Conservation (phyloP, 2,329 filamentous ascomycete genomes). For the Beauveria asiatica region DNA sequence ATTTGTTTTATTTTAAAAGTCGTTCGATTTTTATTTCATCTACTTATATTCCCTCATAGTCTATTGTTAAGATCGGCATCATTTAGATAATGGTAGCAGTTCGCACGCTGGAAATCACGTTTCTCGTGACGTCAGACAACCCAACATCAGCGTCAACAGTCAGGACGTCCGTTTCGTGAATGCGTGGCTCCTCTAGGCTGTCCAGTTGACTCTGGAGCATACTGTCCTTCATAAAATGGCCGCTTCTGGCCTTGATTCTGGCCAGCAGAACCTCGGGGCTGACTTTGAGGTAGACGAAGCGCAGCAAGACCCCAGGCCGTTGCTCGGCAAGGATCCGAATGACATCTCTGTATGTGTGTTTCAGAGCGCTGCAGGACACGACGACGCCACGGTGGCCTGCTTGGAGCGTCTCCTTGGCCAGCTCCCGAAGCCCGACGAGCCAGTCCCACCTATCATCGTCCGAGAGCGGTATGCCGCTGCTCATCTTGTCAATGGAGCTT, state of each 20-base stretch:
- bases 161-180: slow-evolving; percentile 33
- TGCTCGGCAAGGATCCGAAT: slow-evolving; percentile 44
- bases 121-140: slow-evolving; percentile 5
- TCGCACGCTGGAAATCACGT: neutral
- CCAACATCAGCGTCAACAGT: slow-evolving; percentile 26
- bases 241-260: slow-evolving; percentile 49
- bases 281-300: slow-evolving; percentile 58
- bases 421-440: slow-evolving; percentile 46
- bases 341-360: slow-evolving; percentile 60
- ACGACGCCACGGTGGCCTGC: slow-evolving; percentile 28
- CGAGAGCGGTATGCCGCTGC: slow-evolving; percentile 50
- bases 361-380: slow-evolving; percentile 60
- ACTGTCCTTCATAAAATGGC: slow-evolving; percentile 61
- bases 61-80: neutral
- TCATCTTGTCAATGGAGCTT: slow-evolving; percentile 58
- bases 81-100: neutral
- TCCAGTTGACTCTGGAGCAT: slow-evolving; percentile 62
- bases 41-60: neutral
- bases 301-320: slow-evolving; percentile 42
- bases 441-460: slow-evolving; percentile 65
- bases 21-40: neutral
- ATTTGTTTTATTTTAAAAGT: neutral
- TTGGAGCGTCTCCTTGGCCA: slow-evolving; percentile 14
- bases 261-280: slow-evolving; percentile 47
- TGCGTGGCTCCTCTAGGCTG: slow-evolving; percentile 51